phyloP scores from a whole-genome alignment of 768 basidiomycete genomes.

The Imleria badia region DNA sequence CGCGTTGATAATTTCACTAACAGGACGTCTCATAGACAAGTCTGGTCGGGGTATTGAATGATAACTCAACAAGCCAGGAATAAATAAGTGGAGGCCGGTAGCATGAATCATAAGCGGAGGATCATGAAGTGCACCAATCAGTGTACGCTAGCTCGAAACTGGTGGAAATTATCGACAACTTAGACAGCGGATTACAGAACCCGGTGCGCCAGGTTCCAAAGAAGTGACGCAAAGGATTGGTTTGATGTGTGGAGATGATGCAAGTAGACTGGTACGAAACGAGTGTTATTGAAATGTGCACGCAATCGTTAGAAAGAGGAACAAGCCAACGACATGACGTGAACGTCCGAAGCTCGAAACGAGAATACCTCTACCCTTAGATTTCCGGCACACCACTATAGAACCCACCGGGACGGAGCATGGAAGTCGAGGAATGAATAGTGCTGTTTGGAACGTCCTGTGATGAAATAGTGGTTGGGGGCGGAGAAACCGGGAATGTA shows the following conservation, averaged over 20 bases:
- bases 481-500: constrained; percentile 35
- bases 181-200: neutral
- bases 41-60: too few species aligned
- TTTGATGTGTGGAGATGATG: neutral
- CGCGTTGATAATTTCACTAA: too few species aligned
- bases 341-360: neutral
- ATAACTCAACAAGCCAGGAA: neutral
- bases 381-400: constrained; percentile 31
- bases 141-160: neutral
- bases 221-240: neutral
- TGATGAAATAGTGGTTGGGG: constrained; percentile 11
- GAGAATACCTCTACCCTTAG: neutral
- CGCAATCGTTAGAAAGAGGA: neutral
- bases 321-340: neutral
- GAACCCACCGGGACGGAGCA: constrained; percentile 15
- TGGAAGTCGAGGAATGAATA: constrained; percentile 10
- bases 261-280: neutral
- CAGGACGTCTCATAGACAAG: too few species aligned
- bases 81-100: neutral
- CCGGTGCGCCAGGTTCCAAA: neutral
- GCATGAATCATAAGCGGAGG: too few species aligned
- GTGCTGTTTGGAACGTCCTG: constrained; percentile 3
- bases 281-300: neutral
- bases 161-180: neutral
- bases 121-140: neutral